Evolutionary conservation across 805 yeast species (phyloP).

Genomic region (Ogataea nonfermentans): DNA sequence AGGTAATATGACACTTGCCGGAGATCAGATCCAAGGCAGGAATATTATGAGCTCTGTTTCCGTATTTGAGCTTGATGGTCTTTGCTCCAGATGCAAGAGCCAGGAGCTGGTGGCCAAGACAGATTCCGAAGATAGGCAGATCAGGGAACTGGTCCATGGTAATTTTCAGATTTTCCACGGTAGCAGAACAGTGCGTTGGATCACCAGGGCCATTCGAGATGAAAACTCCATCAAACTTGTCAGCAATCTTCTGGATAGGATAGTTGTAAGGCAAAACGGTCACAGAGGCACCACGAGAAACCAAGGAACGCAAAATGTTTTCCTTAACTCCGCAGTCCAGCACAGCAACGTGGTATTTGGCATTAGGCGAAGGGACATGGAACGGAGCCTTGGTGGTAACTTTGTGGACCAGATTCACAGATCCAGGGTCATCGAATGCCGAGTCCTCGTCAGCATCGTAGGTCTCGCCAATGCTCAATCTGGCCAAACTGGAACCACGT

Average conservation of each 20-base stretch:
- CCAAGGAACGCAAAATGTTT: conserved; percentile 91
- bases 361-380: conserved; percentile 68
- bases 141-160: conserved; percentile 62
- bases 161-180: conserved; percentile 70
- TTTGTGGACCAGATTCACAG: conserved; percentile 84
- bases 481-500: conserved; percentile 91
- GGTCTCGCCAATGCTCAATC: conserved; percentile 85
- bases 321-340: conserved; percentile 99
- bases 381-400: conserved; percentile 95
- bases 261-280: conserved; percentile 97
- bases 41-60: conserved; percentile 98
- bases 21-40: conserved; percentile 89
- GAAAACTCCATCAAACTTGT: conserved; percentile 91
- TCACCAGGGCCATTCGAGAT: conserved; percentile 97
- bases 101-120: conserved; percentile 94
- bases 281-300: conserved; percentile 90
- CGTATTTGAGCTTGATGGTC: conserved; percentile 90
- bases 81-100: conserved; percentile 95
- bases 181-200: conserved; percentile 84
- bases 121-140: conserved; percentile 94
- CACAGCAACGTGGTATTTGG: conserved; percentile 79
- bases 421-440: conserved; percentile 87
- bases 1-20: conserved; percentile 95
- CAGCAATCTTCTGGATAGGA: conserved; percentile 87
- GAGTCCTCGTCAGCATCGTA: conserved; percentile 91